Evolutionary conservation across 2,329 filamentous ascomycete species (phyloP), one percentile per base, ranked within the genome.

Genomic region (Ceratocystis eucalypticola): DNA sequence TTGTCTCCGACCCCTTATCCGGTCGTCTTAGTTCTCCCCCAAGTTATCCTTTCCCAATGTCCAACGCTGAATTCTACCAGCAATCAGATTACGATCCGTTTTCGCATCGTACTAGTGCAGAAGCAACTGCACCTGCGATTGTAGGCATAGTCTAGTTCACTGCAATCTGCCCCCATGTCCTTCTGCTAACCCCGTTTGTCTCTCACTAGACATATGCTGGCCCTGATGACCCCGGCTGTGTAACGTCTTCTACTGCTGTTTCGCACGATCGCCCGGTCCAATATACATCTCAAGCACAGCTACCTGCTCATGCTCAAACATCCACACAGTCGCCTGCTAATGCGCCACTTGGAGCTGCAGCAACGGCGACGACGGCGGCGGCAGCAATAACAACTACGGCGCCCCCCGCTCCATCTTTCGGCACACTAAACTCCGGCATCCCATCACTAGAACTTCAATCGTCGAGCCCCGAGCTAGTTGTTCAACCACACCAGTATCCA

Each of bases 41-140:
- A 12, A 37, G 22, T 41, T 17, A 25, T 22, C 37, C 22, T 28
- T 48, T 41, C 25, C 53, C 41, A 55, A 68, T 68, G 66, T 65
- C 66, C 17, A 66, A 65, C 61, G 50, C 64, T 53, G 66, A 68
- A 25, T 68, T 68, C 61, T 68, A 68, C 61, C 59, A 68, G 17
- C 25, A 63, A 8, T 7, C 59, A 5, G 46, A 66, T 30, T 68
- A 68, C 44, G 66, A 68, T 53, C 66, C 66, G 7, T 68, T 65
- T 41, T 61, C 64, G 57, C 50, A 59, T 45, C 50, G 28, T 41
- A 57, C 50, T 10, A 41, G 64, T n/a, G 25, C 6, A 20, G 50
- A 65, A 41, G 50, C 64, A 33, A 44, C 22, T 15, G 50, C 64
- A 4, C 64, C 64, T 30, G 64, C 64, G 22, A 48, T 65, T 20